phyloP scores from a whole-genome alignment of 2,329 filamentous ascomycete species.

The Fusarium tricinctum region DNA sequence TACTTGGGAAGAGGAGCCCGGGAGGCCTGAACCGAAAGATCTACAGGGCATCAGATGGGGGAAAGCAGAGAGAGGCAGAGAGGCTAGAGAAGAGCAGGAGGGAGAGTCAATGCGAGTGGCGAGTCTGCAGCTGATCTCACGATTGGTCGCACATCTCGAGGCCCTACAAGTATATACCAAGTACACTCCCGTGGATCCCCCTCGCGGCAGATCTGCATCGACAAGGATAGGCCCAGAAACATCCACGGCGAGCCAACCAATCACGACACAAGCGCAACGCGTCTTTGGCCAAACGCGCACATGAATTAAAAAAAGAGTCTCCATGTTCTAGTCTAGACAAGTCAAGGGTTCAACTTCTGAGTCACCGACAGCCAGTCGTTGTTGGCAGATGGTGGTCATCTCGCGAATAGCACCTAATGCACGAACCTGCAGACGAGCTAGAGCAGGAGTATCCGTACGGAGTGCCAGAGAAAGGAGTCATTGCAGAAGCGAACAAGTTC shows the following conservation, averaged over 20 bases:
- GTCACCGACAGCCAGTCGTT: conserved; percentile 50
- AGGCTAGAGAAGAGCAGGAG: no score
- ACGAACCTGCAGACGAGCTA: conserved; percentile 30
- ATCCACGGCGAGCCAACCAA: conserved; percentile 33
- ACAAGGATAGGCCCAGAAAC: conserved; percentile 23
- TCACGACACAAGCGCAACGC: conserved; percentile 37
- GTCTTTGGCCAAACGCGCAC: conserved; percentile 45
- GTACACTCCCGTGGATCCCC: conserved; percentile 33
- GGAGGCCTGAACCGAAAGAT: conserved; percentile 33
- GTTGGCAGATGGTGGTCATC: conserved; percentile 29
- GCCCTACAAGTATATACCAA: conserved; percentile 38
- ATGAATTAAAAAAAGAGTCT: not conserved
- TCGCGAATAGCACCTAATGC: conserved; percentile 47
- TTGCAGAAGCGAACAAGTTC: conserved; percentile 9
- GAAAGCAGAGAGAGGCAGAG: not conserved
- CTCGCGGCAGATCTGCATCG: conserved; percentile 36
- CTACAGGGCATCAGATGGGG: conserved; percentile 19
- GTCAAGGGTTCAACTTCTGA: conserved; percentile 41
- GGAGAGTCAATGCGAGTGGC: no score
- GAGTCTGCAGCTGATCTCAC: conserved; percentile 31
- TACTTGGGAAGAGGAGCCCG: conserved; percentile 24
- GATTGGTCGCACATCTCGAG: conserved; percentile 43
- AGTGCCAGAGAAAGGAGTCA: conserved; percentile 6
- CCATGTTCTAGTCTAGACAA: conserved; percentile 25
- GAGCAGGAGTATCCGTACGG: conserved; percentile 23